These are phyloP conservation scores for Cladosporium sp. DNA, from an alignment of 2,329 filamentous ascomycete species.

Conservation along the genomic window DNA sequence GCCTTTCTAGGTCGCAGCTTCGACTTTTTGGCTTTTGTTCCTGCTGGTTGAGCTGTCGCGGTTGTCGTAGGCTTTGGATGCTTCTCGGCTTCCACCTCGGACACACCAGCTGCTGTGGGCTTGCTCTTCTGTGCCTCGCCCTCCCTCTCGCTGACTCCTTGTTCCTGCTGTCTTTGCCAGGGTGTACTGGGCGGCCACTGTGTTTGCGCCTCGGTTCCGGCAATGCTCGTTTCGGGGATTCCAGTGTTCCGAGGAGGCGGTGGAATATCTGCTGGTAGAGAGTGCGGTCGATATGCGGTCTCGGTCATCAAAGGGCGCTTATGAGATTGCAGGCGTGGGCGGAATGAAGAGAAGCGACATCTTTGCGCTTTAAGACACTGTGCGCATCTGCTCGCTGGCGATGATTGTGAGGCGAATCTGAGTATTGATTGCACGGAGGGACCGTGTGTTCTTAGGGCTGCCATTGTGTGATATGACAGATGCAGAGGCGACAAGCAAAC, in stretches of 20 bases:
- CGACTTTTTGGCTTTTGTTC: constrained; percentile 54
- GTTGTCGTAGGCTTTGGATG: constrained; percentile 19
- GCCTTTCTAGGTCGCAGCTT: constrained; percentile 82
- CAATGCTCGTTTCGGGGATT: constrained; percentile 59
- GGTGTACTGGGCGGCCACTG: constrained; percentile 47
- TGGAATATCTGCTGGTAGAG: constrained; percentile 53
- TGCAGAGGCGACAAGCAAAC: background rate
- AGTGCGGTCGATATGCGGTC: constrained; percentile 60
- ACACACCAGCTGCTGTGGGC: constrained; percentile 16
- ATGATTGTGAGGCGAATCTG: constrained; percentile 32
- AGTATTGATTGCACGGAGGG: constrained; percentile 32
- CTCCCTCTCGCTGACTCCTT: constrained; percentile 47
- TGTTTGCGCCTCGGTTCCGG: constrained; percentile 44
- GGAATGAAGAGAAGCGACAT: constrained; percentile 43
- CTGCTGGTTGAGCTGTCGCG: constrained; percentile 37
- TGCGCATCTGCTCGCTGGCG: constrained; percentile 33
- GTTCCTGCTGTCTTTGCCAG: constrained; percentile 32
- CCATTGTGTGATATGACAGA: constrained; percentile 21
- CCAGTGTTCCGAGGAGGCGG: constrained; percentile 56
- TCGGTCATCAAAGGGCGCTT: constrained; percentile 62
- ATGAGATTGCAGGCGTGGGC: constrained; percentile 42
- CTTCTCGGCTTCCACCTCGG: constrained; percentile 29
- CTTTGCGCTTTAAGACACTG: constrained; percentile 38
- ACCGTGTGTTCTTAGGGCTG: constrained; percentile 25
- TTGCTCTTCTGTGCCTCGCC: constrained; percentile 64